phyloP scores from a whole-genome alignment of 495 filamentous ascomycete genomes.

The Ascodesmis nigricans region DNA sequence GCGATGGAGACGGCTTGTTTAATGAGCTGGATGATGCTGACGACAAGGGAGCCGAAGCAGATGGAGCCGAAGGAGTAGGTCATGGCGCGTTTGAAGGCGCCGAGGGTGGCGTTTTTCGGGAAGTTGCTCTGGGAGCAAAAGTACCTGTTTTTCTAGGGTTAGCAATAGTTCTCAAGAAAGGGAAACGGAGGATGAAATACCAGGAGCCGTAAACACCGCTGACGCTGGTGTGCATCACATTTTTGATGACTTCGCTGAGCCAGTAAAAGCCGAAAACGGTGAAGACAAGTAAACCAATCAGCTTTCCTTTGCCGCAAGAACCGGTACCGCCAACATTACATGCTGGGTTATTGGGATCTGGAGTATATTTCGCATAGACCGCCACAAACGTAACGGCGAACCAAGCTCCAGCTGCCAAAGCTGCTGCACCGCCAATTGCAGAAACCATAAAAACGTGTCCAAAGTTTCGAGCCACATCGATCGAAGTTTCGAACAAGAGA shows the following conservation, averaged over 20 bases:
- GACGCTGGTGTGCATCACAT: constrained; percentile 70
- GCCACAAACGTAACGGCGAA: constrained; percentile 36
- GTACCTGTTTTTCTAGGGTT: too few relatives aligned
- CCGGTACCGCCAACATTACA: constrained; percentile 39
- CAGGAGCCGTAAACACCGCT: constrained; percentile 71
- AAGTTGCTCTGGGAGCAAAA: constrained; percentile 48
- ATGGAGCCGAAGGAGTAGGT: constrained; percentile 89
- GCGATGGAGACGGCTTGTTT: constrained; percentile 56
- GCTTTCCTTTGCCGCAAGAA: constrained; percentile 50
- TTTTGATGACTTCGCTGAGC: constrained; percentile 82
- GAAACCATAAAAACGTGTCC: constrained; percentile 77
- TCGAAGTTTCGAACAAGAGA: constrained; percentile 67
- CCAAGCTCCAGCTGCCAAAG: constrained; percentile 48
- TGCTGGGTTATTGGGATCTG: constrained; percentile 39
- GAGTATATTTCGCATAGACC: constrained; percentile 64
- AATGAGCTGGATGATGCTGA: constrained; percentile 70
- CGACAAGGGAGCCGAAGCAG: constrained; percentile 58
- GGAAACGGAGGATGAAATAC: not conserved
- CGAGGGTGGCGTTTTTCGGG: constrained; percentile 53
- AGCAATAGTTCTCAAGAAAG: too few relatives aligned
- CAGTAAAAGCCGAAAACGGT: constrained; percentile 79
- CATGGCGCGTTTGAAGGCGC: constrained; percentile 50
- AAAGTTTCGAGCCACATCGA: constrained; percentile 62
- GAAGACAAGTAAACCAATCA: constrained; percentile 67
- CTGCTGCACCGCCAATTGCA: constrained; percentile 51